These are phyloP conservation scores for Paratrimastix pyriformis DNA, from an alignment of 78 protist genomes.

Conservation along the genomic window DNA sequence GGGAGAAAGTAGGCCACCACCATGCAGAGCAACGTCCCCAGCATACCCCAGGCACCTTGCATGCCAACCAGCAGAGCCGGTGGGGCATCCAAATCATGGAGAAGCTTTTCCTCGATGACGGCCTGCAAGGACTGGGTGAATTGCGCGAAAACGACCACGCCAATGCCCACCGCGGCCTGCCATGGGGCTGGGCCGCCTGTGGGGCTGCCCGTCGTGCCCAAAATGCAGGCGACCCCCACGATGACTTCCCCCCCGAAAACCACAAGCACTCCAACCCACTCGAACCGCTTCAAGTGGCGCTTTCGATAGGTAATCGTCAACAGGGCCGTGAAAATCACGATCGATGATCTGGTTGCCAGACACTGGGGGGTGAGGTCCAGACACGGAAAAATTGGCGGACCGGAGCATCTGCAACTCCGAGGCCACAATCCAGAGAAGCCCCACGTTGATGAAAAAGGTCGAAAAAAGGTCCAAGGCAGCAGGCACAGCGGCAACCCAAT, in stretches of 20 bases:
- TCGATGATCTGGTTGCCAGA: no score
- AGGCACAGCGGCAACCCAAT: no score
- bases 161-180: neutral
- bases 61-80: neutral
- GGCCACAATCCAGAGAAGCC: neutral
- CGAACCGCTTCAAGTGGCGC: neutral
- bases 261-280: neutral
- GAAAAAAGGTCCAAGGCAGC: neutral
- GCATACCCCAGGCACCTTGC: neutral
- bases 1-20: no score
- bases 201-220: no score
- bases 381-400: no score
- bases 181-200: neutral
- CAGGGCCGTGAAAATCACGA: neutral
- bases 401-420: neutral
- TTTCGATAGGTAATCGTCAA: neutral
- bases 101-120: neutral
- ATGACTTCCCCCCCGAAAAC: no score
- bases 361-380: no score
- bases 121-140: neutral
- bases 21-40: no score
- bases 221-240: no score
- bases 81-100: neutral
- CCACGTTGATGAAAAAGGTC: neutral
- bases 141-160: neutral